Base-by-base conservation (phyloP, 2,329 filamentous ascomycete species). In the Calonectria henricotiae region DNA sequence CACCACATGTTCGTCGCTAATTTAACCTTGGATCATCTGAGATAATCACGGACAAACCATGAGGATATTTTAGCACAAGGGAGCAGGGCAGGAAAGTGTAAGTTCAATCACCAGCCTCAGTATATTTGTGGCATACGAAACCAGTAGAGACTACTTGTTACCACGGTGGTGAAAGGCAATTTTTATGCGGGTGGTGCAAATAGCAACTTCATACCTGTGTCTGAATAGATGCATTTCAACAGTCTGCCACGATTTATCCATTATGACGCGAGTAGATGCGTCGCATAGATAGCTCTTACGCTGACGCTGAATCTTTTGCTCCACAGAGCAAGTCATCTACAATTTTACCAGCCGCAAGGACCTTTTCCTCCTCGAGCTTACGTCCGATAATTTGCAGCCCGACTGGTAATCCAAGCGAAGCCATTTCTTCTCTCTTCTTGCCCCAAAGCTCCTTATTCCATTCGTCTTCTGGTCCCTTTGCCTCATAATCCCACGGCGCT, bases 321-420 rank as follows among this genome's bases (percentile, higher is more conserved):
- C n/a, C 23, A 17, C 49, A 49, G 13, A 70, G 35, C 8, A 71
- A 13, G 17, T 71, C 63, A 20, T 71, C 67, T 1, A 71, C 7
- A 13, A 71, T 61, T 35, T 71, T 71, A 13, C 70, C 70, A 23
- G 60, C 64, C 20, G 67, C 70, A 5, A 90, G 75, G 0, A 89
- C 81, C 76, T 85, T 89, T 75, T 90, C 89, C 68, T 90, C 88
- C 54, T 90, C 84, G 17, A 88, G 80, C 64, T 83, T 85, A 27
- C 83, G 81, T 6, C 86, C 86, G 13, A 89, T 82, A 25, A 90
- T 81, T 77, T 90, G 88, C 37, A 90, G 70, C 2, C 85, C 85
- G 8, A 90, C 83, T 0, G 88, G 88, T 62, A 76, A 43, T 12
- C 51, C 17, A 27, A 75, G 60, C 12, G 66, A 60, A 5, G 74